Conservation (phyloP, 768 basidiomycete genomes). For the Boletus fagicola region DNA sequence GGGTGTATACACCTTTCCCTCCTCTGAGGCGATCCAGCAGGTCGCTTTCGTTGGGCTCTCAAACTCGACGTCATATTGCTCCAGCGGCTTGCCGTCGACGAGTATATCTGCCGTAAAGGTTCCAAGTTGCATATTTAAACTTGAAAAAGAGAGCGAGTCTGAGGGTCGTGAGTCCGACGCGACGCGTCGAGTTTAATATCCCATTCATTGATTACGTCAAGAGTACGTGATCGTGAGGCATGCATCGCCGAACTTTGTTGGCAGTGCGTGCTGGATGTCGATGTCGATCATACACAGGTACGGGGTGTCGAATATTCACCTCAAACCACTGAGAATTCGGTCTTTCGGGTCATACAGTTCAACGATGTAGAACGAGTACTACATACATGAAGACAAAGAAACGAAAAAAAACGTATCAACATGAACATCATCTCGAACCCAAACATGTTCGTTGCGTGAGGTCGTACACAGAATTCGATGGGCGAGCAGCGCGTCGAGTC, state of each 20-base stretch:
- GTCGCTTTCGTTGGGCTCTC: slow-evolving; percentile 12
- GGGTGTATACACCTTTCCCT: slow-evolving; percentile 14
- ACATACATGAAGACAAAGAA: background rate
- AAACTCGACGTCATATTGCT: slow-evolving; percentile 12
- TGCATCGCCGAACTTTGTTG: too few species aligned
- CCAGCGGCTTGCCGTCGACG: slow-evolving; percentile 11
- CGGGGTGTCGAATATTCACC: too few species aligned
- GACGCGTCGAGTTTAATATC: background rate
- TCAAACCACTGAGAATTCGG: background rate
- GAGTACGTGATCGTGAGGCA: background rate
- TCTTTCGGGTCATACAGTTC: background rate
- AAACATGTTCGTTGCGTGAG: background rate
- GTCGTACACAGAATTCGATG: background rate
- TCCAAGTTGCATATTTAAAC: slow-evolving; percentile 14
- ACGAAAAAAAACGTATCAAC: background rate
- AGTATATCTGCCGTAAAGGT: slow-evolving; percentile 13
- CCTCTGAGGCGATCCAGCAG: slow-evolving; percentile 26
- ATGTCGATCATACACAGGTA: too few species aligned
- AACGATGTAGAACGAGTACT: background rate
- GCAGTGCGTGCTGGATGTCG: too few species aligned
- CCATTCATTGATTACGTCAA: background rate
- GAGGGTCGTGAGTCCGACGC: background rate
- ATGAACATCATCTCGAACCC: background rate
- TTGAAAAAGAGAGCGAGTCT: background rate
- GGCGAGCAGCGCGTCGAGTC: background rate